Conservation (phyloP, 192 early-diverging fungal genomes). For the Podila verticillata region DNA sequence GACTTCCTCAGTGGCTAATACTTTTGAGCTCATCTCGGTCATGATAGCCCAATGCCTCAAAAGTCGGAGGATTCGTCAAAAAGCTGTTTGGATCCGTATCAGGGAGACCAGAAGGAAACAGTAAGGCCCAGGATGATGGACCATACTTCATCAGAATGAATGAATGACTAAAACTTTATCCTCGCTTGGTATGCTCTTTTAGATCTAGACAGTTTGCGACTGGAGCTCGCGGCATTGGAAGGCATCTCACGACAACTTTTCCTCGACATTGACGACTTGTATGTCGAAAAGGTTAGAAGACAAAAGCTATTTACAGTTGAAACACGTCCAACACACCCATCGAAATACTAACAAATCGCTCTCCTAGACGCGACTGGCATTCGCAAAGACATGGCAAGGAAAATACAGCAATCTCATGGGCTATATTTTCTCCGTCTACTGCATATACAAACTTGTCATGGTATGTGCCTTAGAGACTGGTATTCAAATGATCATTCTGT, state of each 20-base stretch:
- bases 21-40: too few relatives aligned
- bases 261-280: conserved; percentile 83
- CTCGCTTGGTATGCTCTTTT: too few relatives aligned
- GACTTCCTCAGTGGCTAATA: too few relatives aligned
- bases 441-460: conserved; percentile 88
- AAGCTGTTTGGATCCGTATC: conserved; percentile 60
- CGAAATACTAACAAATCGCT: background rate
- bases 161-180: background rate
- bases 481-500: background rate
- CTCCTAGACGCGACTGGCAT: conserved; percentile 59
- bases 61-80: conserved; percentile 66
- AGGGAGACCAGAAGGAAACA: conserved; percentile 16
- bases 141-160: background rate
- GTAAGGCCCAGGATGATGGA: conserved; percentile 25
- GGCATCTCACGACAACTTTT: conserved; percentile 75
- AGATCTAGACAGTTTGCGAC: conserved; percentile 58
- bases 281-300: conserved; percentile 70
- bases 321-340: too few relatives aligned
- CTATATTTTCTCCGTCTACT: conserved; percentile 89
- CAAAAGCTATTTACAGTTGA: background rate
- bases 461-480: conserved; percentile 45
- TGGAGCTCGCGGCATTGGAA: conserved; percentile 69
- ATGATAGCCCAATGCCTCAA: conserved; percentile 35
- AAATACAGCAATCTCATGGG: conserved; percentile 85
- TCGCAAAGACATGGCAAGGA: conserved; percentile 78